Conservation (phyloP, 2,329 filamentous ascomycete genomes). For the Arthrobotrys iridis region DNA sequence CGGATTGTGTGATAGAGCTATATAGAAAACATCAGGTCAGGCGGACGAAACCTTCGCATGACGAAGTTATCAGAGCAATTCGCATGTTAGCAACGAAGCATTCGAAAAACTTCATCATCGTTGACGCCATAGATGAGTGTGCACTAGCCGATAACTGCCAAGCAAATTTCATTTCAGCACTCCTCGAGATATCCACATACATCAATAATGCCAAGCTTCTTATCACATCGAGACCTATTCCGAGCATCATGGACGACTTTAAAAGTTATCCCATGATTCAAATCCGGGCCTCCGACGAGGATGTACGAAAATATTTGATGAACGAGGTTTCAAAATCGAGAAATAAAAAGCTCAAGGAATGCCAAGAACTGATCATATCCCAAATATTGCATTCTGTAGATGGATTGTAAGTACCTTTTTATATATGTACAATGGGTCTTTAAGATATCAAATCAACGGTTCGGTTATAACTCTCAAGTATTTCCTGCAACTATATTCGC, state of each 20-base stretch:
- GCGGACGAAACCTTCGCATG: not conserved
- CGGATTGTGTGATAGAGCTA: constrained; percentile 56
- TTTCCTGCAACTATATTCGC: too few species aligned
- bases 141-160: not conserved
- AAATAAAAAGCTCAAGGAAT: not conserved
- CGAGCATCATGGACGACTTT: not conserved
- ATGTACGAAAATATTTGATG: constrained; percentile 8
- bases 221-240: not conserved
- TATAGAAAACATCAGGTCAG: not conserved
- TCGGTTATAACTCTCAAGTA: too few species aligned
- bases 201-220: not conserved
- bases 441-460: not conserved
- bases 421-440: not conserved
- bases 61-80: not conserved
- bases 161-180: not conserved
- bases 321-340: not conserved
- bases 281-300: not conserved
- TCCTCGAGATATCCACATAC: not conserved
- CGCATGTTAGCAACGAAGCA: not conserved
- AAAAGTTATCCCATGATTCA: not conserved
- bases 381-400: not conserved
- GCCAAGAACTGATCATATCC: not conserved
- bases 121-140: constrained; percentile 4
- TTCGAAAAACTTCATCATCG: not conserved
- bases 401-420: constrained; percentile 19